These are phyloP conservation scores for Clavispora phyllophila DNA, from an alignment of 805 yeast genomes.

Conservation along the genomic window DNA sequence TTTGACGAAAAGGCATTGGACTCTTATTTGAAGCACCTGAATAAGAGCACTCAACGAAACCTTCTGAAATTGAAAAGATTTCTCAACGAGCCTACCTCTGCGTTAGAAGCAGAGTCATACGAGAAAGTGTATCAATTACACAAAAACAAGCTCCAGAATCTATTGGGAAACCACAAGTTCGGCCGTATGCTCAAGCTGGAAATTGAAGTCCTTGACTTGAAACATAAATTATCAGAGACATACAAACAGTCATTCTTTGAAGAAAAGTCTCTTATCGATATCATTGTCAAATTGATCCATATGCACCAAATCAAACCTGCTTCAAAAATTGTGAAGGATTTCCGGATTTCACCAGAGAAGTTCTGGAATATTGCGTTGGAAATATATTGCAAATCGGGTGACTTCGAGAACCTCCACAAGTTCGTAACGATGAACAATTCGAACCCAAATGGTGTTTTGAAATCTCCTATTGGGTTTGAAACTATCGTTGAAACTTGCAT, in stretches of 20 bases:
- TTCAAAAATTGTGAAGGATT: constrained; percentile 42
- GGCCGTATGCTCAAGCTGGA: constrained; percentile 23
- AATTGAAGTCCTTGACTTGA: constrained; percentile 27
- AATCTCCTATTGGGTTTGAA: constrained; percentile 68
- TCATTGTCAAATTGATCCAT: constrained; percentile 24
- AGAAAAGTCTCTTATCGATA: constrained; percentile 21
- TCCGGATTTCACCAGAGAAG: constrained; percentile 54
- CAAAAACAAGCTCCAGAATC: constrained; percentile 18
- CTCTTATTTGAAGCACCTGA: constrained; percentile 28
- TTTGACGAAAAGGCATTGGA: constrained; percentile 19
- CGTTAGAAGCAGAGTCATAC: constrained; percentile 8
- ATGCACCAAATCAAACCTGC: constrained; percentile 50
- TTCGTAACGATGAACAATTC: constrained; percentile 20
- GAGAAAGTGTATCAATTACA: constrained; percentile 19
- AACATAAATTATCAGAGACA: constrained; percentile 28
- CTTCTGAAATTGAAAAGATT: constrained; percentile 15
- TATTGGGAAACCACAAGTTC: constrained; percentile 14
- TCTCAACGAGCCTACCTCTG: constrained; percentile 9
- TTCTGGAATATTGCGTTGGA: constrained; percentile 51
- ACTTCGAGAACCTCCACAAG: constrained; percentile 50
- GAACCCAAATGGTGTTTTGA: constrained; percentile 21
- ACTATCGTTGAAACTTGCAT: constrained; percentile 56
- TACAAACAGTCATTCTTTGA: constrained; percentile 27
- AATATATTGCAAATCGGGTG: constrained; percentile 40
- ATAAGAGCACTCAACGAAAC: constrained; percentile 19